Base-by-base conservation (phyloP, 2,329 filamentous ascomycete species). In the Periglandula ipomoeae region DNA sequence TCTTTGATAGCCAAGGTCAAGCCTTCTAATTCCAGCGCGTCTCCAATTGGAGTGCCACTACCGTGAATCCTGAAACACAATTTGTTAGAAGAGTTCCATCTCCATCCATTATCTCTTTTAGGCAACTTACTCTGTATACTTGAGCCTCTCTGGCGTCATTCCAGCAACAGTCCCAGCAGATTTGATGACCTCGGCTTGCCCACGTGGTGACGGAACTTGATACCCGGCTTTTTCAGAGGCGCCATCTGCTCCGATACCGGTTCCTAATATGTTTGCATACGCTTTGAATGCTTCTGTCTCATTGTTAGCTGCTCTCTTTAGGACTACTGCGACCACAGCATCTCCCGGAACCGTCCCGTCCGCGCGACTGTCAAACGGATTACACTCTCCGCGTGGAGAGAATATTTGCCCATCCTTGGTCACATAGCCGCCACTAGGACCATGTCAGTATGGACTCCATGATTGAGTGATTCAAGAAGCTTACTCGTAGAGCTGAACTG, bases 31-130 rank as follows among this genome's bases (percentile, higher is more conserved):
- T 53, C 52, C 8, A 53, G 35, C 6, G 52, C 52, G 23, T 53
- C 52, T 5, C 52, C 52, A 10, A 53, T 46, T 3, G 49, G 50
- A 5, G 52, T 53, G 8, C 49, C 52, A n/a, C 52, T 53, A 32
- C 52, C 52, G 38, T 53, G 52, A 20, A 53, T 47, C 32, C 47
- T 49, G 5, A 5, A 8, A 17, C 8, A n/a, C 19, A n/a, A 9
- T 40, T 8, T 32, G 15, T 32, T 32, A 32, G 30, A 8, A 15
- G 15, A 32, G 8, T 32, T n/a, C n/a, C 8, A 32, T 32, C 30
- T 32, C 30, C 30, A 32, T 8, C 8, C 8, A 8, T 32, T 8
- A 8, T 8, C 8, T 32, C 30, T 32, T 40, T 40, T n/a, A 22
- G 9, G 20, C 15, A n/a, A 27, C 47, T 41, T 40, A 49, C 41